These are phyloP conservation scores for Verticillium nubilum DNA, from an alignment of 2,329 filamentous ascomycete species.

Conservation along the genomic window DNA sequence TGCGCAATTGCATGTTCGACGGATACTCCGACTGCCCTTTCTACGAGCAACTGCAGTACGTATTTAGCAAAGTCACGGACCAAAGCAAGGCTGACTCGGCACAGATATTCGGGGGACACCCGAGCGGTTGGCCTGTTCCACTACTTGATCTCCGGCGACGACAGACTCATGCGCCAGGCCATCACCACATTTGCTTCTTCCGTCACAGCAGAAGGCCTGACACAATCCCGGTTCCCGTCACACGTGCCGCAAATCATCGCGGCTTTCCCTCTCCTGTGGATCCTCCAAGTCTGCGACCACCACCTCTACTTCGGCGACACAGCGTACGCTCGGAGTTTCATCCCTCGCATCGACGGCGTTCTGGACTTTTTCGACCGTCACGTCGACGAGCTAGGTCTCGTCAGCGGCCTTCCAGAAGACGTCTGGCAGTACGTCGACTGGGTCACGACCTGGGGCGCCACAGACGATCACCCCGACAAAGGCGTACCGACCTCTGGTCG, in stretches of 20 bases:
- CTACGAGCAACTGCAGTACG: neutral
- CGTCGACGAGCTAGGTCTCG: constrained; percentile 18
- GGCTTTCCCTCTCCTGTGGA: neutral
- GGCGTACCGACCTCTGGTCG: neutral
- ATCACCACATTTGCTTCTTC: neutral
- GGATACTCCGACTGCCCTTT: neutral
- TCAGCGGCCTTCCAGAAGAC: constrained; percentile 9
- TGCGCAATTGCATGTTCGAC: constrained; percentile 24
- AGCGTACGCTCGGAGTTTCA: neutral
- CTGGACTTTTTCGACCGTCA: constrained; percentile 19
- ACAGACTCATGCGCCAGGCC: neutral
- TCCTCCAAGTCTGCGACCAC: neutral
- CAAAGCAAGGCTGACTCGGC: neutral
- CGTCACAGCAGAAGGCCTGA: neutral
- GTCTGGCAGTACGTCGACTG: neutral
- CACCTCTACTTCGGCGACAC: neutral
- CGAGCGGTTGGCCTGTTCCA: neutral
- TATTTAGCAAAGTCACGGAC: neutral
- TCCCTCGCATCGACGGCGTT: constrained; percentile 19
- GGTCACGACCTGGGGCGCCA: neutral
- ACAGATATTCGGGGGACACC: neutral
- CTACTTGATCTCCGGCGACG: neutral
- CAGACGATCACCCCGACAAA: neutral
- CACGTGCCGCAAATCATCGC: neutral
- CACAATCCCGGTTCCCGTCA: neutral